Evolutionary conservation across 2,329 filamentous ascomycete species (phyloP), one percentile per base, ranked within the genome.

Genomic region (Arthrobotrys pseudoclavata): DNA sequence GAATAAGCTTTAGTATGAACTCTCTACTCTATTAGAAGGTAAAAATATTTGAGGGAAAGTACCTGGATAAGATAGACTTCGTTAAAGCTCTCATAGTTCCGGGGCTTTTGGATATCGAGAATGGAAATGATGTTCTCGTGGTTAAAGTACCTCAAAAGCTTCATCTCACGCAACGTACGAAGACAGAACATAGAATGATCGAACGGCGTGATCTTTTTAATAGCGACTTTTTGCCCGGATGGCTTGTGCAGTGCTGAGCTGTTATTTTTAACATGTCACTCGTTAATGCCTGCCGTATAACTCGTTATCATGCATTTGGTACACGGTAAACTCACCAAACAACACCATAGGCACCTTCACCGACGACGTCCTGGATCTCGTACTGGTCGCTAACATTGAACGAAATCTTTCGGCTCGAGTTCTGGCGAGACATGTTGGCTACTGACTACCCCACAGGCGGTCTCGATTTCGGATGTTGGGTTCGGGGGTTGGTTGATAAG

Each of bases 91-190:
- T 98, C 95, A 83, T 96, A 98, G 86, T 92, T 97, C 82, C 95
- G 89, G 48, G 96, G 96, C 86, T 97, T 97, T 86, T 99, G 96
- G 82, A 99, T 99, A 84, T 99, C 96, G 81, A 99, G 90, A 82
- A 99, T 99, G 64, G 94, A 98, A 84, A 99, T 99, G 86, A 99
- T 98, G 86, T 99, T 99, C 86, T 99, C 96, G 84, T 99, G 96
- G 86, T 98, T 99, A 87, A 99, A 99, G 86, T 99, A 98, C 82
- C 96, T 90, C 82, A 99, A 87, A 72, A 99, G 88, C 89, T 99
- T 99, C 96, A 99, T 99, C 86, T 99, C 96, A 85, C 96, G 94
- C 80, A 99, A 87, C 0, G 96, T 99, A 84, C 96, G 89, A 82
- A 99, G 86, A 84, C 95, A 97, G 88, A 97, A 97, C 94, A 97